Evolutionary conservation across 768 basidiomycete species (phyloP).

Genomic region (Trametes coccinea): DNA sequence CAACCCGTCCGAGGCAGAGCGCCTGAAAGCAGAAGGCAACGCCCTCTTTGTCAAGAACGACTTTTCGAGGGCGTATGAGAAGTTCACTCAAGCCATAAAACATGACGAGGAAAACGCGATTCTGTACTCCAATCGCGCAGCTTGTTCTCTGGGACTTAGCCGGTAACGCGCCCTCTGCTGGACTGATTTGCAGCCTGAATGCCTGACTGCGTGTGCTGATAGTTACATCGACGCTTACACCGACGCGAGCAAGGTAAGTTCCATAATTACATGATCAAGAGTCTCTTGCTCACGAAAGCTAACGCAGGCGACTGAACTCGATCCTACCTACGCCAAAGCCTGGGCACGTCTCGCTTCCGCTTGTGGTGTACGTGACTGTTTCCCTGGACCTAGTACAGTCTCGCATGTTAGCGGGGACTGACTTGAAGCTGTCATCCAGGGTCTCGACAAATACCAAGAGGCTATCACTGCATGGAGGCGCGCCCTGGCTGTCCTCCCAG

Average conservation of each 20-base stretch:
- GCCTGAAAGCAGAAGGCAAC: conserved; percentile 46
- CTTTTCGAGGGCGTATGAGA: conserved; percentile 38
- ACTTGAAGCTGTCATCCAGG: neutral
- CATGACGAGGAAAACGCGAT: conserved; percentile 41
- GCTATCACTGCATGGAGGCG: conserved; percentile 26
- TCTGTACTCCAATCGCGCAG: conserved; percentile 47
- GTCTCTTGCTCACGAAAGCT: neutral
- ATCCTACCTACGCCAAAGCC: neutral
- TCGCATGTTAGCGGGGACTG: too few relatives aligned
- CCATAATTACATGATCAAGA: neutral
- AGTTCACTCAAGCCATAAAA: conserved; percentile 45
- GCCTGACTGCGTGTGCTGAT: too few relatives aligned
- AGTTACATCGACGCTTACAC: conserved; percentile 21
- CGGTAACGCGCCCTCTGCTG: conserved; percentile 26
- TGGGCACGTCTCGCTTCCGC: conserved; percentile 3
- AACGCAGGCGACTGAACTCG: neutral
- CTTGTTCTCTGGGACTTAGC: conserved; percentile 39
- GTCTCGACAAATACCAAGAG: conserved; percentile 8
- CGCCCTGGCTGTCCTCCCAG: conserved; percentile 35
- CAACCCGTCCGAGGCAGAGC: neutral
- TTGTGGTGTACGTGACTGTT: neutral
- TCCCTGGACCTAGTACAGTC: too few relatives aligned
- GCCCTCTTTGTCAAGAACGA: conserved; percentile 36
- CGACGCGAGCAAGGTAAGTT: conserved; percentile 16
- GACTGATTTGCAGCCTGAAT: too few relatives aligned